Evolutionary conservation across 2,329 filamentous ascomycete species (phyloP).

Genomic region (Hypoxylon sp.): DNA sequence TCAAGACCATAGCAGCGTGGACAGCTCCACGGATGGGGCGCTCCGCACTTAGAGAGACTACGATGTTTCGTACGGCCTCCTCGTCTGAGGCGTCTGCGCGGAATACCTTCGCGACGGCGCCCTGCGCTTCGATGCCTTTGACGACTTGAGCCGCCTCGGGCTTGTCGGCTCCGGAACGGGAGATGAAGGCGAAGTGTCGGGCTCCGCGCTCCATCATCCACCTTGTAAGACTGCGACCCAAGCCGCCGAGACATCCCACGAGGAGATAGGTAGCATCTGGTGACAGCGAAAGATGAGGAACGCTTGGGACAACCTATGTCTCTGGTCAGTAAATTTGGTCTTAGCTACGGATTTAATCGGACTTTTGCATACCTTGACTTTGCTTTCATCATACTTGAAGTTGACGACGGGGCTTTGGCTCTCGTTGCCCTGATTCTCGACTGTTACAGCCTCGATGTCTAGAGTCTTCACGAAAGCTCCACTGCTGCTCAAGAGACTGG

Average conservation of each 20-base stretch:
- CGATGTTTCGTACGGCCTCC: slow-evolving; percentile 46
- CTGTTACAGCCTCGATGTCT: background rate
- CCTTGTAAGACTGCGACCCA: slow-evolving; percentile 53
- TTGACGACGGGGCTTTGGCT: background rate
- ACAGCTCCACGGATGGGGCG: slow-evolving; percentile 46
- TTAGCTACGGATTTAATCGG: background rate
- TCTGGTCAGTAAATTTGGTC: slow-evolving; percentile 43
- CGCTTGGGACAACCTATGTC: slow-evolving; percentile 55
- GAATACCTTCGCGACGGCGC: slow-evolving; percentile 48
- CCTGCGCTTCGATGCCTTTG: slow-evolving; percentile 42
- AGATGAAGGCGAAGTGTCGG: slow-evolving; percentile 53
- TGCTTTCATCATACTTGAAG: slow-evolving; percentile 2
- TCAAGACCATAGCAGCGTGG: slow-evolving; percentile 53
- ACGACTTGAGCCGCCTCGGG: slow-evolving; percentile 48
- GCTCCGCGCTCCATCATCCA: slow-evolving; percentile 55
- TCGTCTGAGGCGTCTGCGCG: slow-evolving; percentile 48
- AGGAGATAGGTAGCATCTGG: slow-evolving; percentile 44
- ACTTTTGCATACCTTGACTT: slow-evolving; percentile 1
- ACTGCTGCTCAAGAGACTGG: background rate
- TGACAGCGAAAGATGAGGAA: slow-evolving; percentile 5
- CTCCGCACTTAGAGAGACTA: slow-evolving; percentile 25
- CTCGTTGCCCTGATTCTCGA: background rate
- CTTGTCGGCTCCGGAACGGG: slow-evolving; percentile 49
- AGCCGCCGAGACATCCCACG: slow-evolving; percentile 50
- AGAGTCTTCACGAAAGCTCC: slow-evolving; percentile 1